phyloP scores from a whole-genome alignment of 148 eudicot genomes.

The Dysphania ambrosioides region DNA sequence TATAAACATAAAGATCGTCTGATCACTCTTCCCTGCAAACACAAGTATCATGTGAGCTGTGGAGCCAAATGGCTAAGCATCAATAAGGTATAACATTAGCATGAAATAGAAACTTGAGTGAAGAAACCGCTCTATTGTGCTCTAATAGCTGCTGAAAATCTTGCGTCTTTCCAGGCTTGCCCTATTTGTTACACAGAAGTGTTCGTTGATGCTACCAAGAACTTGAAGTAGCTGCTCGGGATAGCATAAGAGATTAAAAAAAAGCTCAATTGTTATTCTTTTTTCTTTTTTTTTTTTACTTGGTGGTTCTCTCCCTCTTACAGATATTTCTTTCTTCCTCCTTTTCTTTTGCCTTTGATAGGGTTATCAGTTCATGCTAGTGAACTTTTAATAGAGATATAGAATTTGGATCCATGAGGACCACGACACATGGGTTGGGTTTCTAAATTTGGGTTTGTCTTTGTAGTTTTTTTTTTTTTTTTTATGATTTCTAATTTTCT shows the following conservation, averaged over 20 bases:
- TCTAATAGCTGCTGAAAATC: neutral
- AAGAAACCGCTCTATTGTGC: neutral
- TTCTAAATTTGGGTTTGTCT: neutral
- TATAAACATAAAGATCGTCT: conserved; percentile 70
- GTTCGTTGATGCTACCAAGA: neutral
- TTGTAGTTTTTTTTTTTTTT: neutral
- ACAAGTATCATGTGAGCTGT: conserved; percentile 73
- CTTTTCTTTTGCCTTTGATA: neutral
- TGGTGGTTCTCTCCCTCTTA: neutral
- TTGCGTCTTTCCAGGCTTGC: conserved; percentile 59
- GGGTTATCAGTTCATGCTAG: conserved; percentile 4
- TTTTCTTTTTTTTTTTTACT: conserved; percentile 12
- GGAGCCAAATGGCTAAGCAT: conserved; percentile 89
- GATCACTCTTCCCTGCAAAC: conserved; percentile 88
- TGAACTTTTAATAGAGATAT: conserved; percentile 3
- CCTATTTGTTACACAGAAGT: conserved; percentile 16
- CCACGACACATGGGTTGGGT: conserved; percentile 8
- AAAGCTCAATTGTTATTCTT: conserved; percentile 13
- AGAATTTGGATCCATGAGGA: conserved; percentile 12
- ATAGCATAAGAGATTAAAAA: neutral
- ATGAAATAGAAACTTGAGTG: neutral
- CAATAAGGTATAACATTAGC: conserved; percentile 52
- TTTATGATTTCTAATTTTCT: conserved; percentile 6
- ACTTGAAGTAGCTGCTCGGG: conserved; percentile 11
- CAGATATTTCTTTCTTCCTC: neutral